Evolutionary conservation across 2,329 filamentous ascomycete species (phyloP), one percentile per base, ranked within the genome.

Genomic region (Tolypocladium guangdongense): DNA sequence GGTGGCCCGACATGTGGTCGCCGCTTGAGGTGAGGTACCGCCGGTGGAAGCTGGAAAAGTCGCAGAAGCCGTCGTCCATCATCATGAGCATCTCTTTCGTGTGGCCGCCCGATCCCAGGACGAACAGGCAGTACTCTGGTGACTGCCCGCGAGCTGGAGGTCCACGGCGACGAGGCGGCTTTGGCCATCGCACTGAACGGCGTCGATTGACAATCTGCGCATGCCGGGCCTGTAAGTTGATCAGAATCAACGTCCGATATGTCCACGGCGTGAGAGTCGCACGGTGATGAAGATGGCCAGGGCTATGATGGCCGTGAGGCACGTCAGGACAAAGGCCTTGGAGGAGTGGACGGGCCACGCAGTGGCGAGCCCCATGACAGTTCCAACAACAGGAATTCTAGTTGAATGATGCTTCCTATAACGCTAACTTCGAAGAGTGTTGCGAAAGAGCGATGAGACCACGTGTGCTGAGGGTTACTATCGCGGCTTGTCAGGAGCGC

Each of bases 71-170:
- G 60, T 76, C 73, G 54, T 76, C 74, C 61, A 99, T 81, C 74
- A 96, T 87, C 63, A 86, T 83, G 57, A 96, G 77, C 87, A 99
- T 95, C 70, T 99, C 93, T 49, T 90, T 85, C 0, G 93, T 96
- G 71, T 99, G 93, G 1, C 93, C 93, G 35, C 93, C 93, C 3
- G 88, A 95, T 51, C 93, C 93, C 27, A 97, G 85, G 30, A 97
- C 84, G 58, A 95, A 80, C 35, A 95, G 75, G 52, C 90, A 74
- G 67, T 91, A 80, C 30, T 71, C 70, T 4, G 45, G 30, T 16
- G 39, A 41, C 18, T 11, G 45, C n/a, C 30, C 18, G 6, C 18
- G 43, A 0, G 0, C 20, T 10, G 27, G 6, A 10, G 27, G 10
- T 3, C 18, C 43, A 33, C 7, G 2, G 27, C 18, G 27, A 4